These are phyloP conservation scores for Thelonectria olida DNA, from an alignment of 2,329 filamentous ascomycete genomes.

Conservation along the genomic window DNA sequence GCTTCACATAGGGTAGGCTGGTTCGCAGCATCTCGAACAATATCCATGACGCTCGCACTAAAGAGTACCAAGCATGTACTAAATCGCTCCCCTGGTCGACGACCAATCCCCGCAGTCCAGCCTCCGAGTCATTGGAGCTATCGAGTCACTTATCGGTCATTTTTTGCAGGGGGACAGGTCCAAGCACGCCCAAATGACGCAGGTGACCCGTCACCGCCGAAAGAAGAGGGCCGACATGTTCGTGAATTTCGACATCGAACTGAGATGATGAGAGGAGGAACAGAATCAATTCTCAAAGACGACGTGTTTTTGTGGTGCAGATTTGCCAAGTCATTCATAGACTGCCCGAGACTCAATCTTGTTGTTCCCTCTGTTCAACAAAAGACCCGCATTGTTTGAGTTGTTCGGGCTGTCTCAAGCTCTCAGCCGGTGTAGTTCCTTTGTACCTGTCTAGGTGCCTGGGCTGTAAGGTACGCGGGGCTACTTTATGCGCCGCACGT, in stretches of 20 bases:
- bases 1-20: too few species aligned
- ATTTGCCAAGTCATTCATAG: too few species aligned
- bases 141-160: background rate
- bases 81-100: background rate
- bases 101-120: background rate
- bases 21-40: too few species aligned
- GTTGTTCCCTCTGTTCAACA: background rate
- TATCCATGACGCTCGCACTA: background rate
- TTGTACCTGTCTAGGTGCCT: too few species aligned
- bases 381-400: background rate
- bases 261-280: too few species aligned
- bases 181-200: slow-evolving; percentile 34
- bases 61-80: background rate
- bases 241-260: too few species aligned
- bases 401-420: too few species aligned
- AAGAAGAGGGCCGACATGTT: too few species aligned
- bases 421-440: too few species aligned
- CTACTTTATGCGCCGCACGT: slow-evolving; percentile 21
- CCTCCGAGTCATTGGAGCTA: background rate
- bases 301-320: too few species aligned
- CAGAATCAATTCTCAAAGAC: too few species aligned
- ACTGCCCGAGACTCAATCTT: background rate
- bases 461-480: slow-evolving; percentile 21
- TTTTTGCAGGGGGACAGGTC: background rate
- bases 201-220: too few species aligned